Evolutionary conservation across 1,139 yeast species (phyloP).

Genomic region (Yamadazyma dendronema): DNA sequence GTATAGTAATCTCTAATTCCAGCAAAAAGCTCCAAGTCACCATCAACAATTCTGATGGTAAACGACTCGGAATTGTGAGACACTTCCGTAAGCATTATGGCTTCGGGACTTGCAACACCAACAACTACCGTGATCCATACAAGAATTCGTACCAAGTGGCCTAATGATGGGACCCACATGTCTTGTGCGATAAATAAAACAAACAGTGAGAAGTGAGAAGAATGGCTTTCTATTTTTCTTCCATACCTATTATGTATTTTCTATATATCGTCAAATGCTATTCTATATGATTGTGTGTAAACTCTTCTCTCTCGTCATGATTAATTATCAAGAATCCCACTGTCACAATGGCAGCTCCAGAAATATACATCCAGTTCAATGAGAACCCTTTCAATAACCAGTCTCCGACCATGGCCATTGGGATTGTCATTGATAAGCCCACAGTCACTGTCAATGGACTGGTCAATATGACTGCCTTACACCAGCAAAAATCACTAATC

Average conservation of each 20-base stretch:
- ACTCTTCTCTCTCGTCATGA: conserved; percentile 67
- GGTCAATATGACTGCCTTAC: conserved; percentile 87
- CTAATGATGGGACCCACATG: too few species aligned
- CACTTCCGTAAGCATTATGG: conserved; percentile 15
- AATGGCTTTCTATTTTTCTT: too few species aligned
- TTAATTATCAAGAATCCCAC: conserved; percentile 83
- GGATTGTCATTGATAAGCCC: conserved; percentile 89
- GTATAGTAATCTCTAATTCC: conserved; percentile 41
- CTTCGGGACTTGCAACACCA: conserved; percentile 7
- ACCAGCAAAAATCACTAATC: conserved; percentile 92
- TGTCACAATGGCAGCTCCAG: conserved; percentile 81
- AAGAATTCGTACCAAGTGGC: conserved; percentile 1
- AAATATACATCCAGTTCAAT: conserved; percentile 59
- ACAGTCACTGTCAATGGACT: conserved; percentile 94
- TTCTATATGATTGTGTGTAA: conserved; percentile 15
- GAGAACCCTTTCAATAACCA: conserved; percentile 65
- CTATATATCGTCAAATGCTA: neutral
- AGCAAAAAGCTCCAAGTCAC: conserved; percentile 29
- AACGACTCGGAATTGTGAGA: conserved; percentile 18
- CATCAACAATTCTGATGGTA: conserved; percentile 29
- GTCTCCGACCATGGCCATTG: conserved; percentile 92
- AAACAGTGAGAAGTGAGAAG: too few species aligned
- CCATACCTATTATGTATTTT: neutral
- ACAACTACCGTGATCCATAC: neutral
- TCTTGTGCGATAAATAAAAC: too few species aligned